Percentiles rank a stretch among this genome's conserved stretches.
phyloP scores from a whole-genome alignment of 2,329 filamentous ascomycete species.

The Aureobasidium pullulans region DNA sequence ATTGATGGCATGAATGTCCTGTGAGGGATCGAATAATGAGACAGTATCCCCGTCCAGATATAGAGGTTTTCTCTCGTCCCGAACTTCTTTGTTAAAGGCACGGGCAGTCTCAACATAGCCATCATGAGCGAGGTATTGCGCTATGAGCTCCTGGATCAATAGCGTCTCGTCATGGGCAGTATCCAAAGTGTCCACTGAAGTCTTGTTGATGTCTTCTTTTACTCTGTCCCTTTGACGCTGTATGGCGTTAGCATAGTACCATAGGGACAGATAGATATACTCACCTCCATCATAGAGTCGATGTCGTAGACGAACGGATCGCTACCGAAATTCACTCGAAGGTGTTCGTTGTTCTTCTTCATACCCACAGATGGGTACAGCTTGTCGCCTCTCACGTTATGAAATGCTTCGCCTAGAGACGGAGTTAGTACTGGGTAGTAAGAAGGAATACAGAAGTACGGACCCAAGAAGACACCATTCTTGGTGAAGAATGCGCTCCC shows the following conservation, averaged over 20 bases:
- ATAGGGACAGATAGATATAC: conserved; percentile 22
- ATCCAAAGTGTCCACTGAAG: conserved; percentile 53
- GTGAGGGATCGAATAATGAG: conserved; percentile 58
- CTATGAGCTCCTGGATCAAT: conserved; percentile 72
- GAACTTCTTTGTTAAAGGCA: conserved; percentile 78
- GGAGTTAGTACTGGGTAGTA: background rate
- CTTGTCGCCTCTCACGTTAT: conserved; percentile 52
- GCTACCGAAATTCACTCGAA: conserved; percentile 57
- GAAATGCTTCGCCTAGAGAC: conserved; percentile 60
- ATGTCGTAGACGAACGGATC: conserved; percentile 86
- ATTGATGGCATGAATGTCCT: conserved; percentile 80
- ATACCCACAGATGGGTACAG: conserved; percentile 63
- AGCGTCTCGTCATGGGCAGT: conserved; percentile 63
- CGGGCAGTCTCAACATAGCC: conserved; percentile 90
- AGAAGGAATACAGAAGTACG: background rate
- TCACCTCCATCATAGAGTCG: conserved; percentile 71
- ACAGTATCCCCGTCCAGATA: conserved; percentile 29
- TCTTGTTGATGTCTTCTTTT: conserved; percentile 52
- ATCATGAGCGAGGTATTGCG: conserved; percentile 89
- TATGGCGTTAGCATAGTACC: conserved; percentile 15
- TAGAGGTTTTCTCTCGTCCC: conserved; percentile 63
- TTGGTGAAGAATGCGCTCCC: conserved; percentile 58
- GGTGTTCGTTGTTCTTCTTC: conserved; percentile 54
- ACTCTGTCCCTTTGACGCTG: conserved; percentile 57
- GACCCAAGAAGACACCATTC: conserved; percentile 54